Evolutionary conservation across 1,284 basidiomycete genomes (phyloP).

Genomic region (Ceratobasidium sp.): DNA sequence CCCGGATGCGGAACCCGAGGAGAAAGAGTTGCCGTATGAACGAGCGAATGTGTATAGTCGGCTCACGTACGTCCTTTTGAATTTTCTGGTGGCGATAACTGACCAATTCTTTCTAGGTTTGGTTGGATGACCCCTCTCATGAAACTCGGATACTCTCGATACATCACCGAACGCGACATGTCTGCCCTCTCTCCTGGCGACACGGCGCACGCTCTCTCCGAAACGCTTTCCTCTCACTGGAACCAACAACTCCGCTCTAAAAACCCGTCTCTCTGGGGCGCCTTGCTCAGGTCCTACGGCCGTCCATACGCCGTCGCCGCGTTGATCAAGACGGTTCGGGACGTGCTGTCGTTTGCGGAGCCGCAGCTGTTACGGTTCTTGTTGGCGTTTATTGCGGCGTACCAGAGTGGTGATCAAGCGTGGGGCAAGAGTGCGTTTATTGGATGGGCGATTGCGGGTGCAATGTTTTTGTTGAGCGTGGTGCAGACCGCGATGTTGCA

Average conservation of each 20-base stretch:
- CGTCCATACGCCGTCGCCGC: constrained; percentile 79
- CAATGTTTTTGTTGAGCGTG: constrained; percentile 86
- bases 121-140: constrained; percentile 85
- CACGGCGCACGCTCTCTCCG: constrained; percentile 78
- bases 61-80: constrained; percentile 43
- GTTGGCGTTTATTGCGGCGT: constrained; percentile 83
- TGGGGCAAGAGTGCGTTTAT: constrained; percentile 56
- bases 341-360: constrained; percentile 85
- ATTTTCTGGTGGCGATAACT: too few relatives aligned
- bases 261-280: constrained; percentile 74
- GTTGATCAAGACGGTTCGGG: constrained; percentile 80
- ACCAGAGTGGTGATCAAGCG: constrained; percentile 63
- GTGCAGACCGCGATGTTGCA: constrained; percentile 88
- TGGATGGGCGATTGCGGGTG: constrained; percentile 80
- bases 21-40: constrained; percentile 77
- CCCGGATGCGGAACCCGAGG: constrained; percentile 48
- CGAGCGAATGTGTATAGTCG: constrained; percentile 86
- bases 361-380: constrained; percentile 89
- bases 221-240: constrained; percentile 68
- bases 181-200: constrained; percentile 76
- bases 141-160: constrained; percentile 62
- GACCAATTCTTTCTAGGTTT: constrained; percentile 59
- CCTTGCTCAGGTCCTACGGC: constrained; percentile 84
- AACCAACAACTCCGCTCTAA: constrained; percentile 45
- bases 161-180: constrained; percentile 83